phyloP scores from a whole-genome alignment of 1,284 basidiomycete species.

The Chalciporus sp. region DNA sequence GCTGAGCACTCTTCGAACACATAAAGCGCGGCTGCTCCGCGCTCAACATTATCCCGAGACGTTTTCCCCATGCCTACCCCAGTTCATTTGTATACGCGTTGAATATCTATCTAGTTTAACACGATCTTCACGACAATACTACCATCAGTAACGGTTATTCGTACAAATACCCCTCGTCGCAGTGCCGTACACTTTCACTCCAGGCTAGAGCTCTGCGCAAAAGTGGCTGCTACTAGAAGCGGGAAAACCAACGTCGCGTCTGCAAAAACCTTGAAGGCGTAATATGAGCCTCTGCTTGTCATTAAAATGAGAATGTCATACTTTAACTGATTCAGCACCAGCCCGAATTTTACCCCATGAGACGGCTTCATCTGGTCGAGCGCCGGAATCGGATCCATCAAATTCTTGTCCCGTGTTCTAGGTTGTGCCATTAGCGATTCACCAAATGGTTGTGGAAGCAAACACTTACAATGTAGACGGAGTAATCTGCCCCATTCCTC shows the following conservation, averaged over 20 bases:
- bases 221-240: slow-evolving; percentile 85
- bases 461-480: slow-evolving; percentile 85
- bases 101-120: slow-evolving; percentile 15
- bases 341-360: slow-evolving; percentile 99
- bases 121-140: neutral
- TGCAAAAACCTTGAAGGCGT: slow-evolving; percentile 55
- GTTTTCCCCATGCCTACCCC: slow-evolving; percentile 1
- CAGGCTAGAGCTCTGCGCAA: slow-evolving; percentile 53
- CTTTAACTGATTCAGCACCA: slow-evolving; percentile 91
- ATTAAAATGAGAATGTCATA: slow-evolving; percentile 31
- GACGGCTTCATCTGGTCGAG: slow-evolving; percentile 95
- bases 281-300: slow-evolving; percentile 3
- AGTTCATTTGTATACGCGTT: slow-evolving; percentile 1
- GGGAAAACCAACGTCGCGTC: slow-evolving; percentile 92
- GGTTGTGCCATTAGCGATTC: slow-evolving; percentile 9
- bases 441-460: neutral
- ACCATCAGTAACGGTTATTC: neutral
- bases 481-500: slow-evolving; percentile 98
- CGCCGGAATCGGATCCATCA: slow-evolving; percentile 97
- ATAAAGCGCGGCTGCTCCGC: slow-evolving; percentile 8
- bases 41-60: neutral
- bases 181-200: neutral
- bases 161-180: neutral
- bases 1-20: slow-evolving; percentile 25
- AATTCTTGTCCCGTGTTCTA: slow-evolving; percentile 99